Evolutionary conservation across 345 rosid species (phyloP), one percentile per base, ranked within the genome.

Genomic region (Hibiscus mutabilis): DNA sequence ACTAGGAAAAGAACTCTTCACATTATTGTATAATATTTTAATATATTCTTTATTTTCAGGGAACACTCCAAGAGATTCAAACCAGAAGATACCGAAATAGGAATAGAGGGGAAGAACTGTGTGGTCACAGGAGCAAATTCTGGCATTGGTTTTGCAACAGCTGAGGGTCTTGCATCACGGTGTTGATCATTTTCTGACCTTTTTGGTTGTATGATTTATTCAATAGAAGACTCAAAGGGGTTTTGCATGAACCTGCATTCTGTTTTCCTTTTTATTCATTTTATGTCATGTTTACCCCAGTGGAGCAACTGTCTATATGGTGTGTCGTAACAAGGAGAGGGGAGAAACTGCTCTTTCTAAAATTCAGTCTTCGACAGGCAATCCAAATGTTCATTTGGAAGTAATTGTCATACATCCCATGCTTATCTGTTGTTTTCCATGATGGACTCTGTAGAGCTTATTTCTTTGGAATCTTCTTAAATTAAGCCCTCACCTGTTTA

Each of bases 151-250:
- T 94, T 74, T 79, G 91, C 98, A 5, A 77, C 96, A 19, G 93
- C 96, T 19, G 91, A 94, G 85, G 95, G 89, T 59, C 91, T 91
- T 80, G 98, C 98, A 80, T 85, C 95, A n/a, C 86, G 94, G 98
- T 91, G 72, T 37, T 69, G 76, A 60, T 76, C 19, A n/a, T 27
- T 53, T 58, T 59, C 25, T 29, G 6, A 19, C 24, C 55, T 76
- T 59, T 69, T 58, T 19, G 49, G 7, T 69, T 64, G 12, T 72
- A 58, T 55, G 29, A 0, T 76, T 69, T 56, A 55, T 60, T 35
- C 22, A 24, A 21, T 6, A 27, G 37, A 2, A 16, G 31, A 2
- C 13, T 0, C n/a, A 16, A 62, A 62, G 9, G 27, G 9, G 16
- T 67, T 14, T 31, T 44, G 25, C 9, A n/a, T 60, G 66, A 22